Evolutionary conservation across 495 filamentous ascomycete species (phyloP), one percentile per base, ranked within the genome.

Genomic region (Achaetomiella virescens): DNA sequence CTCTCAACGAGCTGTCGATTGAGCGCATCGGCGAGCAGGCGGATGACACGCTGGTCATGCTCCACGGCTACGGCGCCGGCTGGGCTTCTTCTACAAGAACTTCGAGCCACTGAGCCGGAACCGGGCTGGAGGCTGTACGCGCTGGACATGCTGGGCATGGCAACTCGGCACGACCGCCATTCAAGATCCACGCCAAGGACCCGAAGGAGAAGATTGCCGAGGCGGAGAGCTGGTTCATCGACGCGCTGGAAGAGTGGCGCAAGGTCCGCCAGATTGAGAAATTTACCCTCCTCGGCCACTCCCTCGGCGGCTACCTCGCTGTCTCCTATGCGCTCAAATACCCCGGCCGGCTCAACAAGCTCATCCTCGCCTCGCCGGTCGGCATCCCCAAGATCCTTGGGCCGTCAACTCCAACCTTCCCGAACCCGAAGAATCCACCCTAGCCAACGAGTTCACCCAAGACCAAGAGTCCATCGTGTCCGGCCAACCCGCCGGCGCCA

Each of bases 291-390:
- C 78, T 97, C 12, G 93, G 91, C 40, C 93, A 98, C 72, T 93
- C 88, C 48, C 73, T 98, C 25, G 93, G 93, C 44, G 93, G 93
- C 21, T 98, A 98, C 66, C 84, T 98, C 70, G 88, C 90, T 3
- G 88, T 95, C 0, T 89, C 90, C 12, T 98, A 98, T 68, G 89
- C 93, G 0, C 80, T 98, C 49, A 97, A 97, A 68, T 98, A 97
- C 65, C 91, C 92, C 3, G 90, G 91, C 15, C 88, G 84, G 46
- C 72, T 97, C 29, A 95, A 98, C 68, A 97, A 97, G 72, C 83
- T 98, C 47, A 93, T 98, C 57, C 79, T 98, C 27, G 93, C 89
- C 1, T 95, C 89, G 4, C 93, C 93, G 0, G 95, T 95, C 40
- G 93, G 93, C 18, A 87, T 98, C 33, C 95, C 95, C 17, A 96